Conservation (phyloP, 192 early-diverging fungal genomes). For the Coemansia sp. region DNA sequence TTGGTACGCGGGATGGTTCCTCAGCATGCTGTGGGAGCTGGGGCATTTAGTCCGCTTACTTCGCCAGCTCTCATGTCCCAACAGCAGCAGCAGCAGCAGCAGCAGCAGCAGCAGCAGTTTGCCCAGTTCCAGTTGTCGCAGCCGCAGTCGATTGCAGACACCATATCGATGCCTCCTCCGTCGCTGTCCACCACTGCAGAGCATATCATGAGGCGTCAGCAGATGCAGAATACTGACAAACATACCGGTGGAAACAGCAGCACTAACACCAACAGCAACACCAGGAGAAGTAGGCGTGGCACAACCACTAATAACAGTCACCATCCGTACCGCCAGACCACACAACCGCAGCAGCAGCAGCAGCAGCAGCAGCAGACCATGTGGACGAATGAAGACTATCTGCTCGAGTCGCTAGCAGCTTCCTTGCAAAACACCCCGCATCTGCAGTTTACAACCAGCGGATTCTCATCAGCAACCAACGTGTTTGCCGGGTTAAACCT, state of each 20-base stretch:
- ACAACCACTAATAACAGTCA: background rate
- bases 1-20: background rate
- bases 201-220: constrained; percentile 44
- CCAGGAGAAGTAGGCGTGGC: constrained; percentile 1
- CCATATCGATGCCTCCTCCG: constrained; percentile 38
- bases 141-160: background rate
- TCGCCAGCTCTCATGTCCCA: constrained; percentile 43
- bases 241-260: background rate
- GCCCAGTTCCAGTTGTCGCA: constrained; percentile 1
- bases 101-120: background rate
- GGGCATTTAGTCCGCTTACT: constrained; percentile 38
- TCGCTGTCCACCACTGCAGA: constrained; percentile 46
- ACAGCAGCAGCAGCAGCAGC: background rate
- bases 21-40: background rate
- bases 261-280: background rate
- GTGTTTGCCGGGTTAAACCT: constrained; percentile 15
- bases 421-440: constrained; percentile 28
- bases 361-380: background rate
- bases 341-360: constrained; percentile 6
- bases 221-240: background rate
- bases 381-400: constrained; percentile 7
- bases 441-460: constrained; percentile 2
- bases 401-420: constrained; percentile 16
- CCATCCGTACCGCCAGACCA: background rate
- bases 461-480: background rate